Evolutionary conservation across 2,329 filamentous ascomycete species (phyloP), one percentile per base, ranked within the genome.

Genomic region (Xylaria sp.): DNA sequence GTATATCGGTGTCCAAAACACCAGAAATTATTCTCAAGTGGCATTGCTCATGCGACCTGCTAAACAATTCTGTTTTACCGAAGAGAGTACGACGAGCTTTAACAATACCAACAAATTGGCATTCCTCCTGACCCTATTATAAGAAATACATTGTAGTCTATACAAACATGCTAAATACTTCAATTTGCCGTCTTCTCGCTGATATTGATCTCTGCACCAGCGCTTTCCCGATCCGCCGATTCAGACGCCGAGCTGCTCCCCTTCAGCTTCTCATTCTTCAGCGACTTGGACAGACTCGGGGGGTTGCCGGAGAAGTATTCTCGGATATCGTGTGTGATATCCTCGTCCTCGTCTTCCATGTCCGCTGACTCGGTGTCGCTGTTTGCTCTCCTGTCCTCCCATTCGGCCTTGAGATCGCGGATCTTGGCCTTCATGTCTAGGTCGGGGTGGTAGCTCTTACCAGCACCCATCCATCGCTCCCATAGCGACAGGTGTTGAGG

Each of bases 401-500:
- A 91, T 74, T 90, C 89, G 46, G 81, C 78, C 60, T 88, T 85
- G 88, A 97, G 92, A 79, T 98, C 95, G 75, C 90, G 87, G 71
- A 98, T 92, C 86, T 94, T 94, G 79, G 91, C 86, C 83, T 92
- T 88, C 83, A 92, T 93, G 85, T 98, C 95, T 60, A 90, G 83
- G 71, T 93, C 90, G 8, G 94, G 89, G 80, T 98, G 85, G 84
- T 98, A 98, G 78, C 88, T 80, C 85, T 96, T 97, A 80, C 91
- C 90, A 20, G 92, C 87, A 61, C 94, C 94, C 64, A 88, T 86
- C 71, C 93, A 81, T 70, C 93, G 91, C 86, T 98, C 95, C 92
- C 93, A 98, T 61, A 94, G 80, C 7, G 92, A 95, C 71, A 98
- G 84, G 79, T 98, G 95, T 80, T 92, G 89, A 57, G 93, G 91